These are phyloP conservation scores for Tubosaeta sp. DNA, from an alignment of 768 basidiomycete species.

Conservation along the genomic window DNA sequence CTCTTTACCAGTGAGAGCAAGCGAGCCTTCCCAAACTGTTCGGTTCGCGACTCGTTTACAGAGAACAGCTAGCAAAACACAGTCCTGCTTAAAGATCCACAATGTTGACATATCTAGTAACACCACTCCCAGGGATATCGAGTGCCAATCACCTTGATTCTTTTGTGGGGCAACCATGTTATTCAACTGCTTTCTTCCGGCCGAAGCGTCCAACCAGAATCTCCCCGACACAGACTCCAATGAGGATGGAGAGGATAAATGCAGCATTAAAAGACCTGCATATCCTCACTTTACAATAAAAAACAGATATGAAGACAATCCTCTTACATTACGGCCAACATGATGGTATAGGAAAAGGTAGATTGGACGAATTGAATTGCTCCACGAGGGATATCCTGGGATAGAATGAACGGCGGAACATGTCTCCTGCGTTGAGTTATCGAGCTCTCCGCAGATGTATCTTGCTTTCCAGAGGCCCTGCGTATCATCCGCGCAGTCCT, in stretches of 20 bases:
- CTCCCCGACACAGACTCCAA: slow-evolving; percentile 75
- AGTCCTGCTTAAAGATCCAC: no score
- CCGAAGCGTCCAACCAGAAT: slow-evolving; percentile 59
- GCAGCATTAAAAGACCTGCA: slow-evolving; percentile 80
- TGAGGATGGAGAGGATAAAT: slow-evolving; percentile 67
- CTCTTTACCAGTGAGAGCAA: no score
- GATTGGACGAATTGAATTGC: slow-evolving; percentile 59
- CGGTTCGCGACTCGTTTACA: no score
- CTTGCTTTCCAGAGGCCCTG: slow-evolving; percentile 2
- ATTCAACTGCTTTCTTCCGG: slow-evolving; percentile 4
- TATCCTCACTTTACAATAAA: slow-evolving; percentile 4
- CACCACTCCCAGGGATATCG: not conserved
- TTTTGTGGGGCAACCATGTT: not conserved
- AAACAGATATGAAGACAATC: not conserved
- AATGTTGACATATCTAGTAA: not conserved
- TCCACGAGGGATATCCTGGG: slow-evolving; percentile 71
- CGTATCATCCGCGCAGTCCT: slow-evolving; percentile 11
- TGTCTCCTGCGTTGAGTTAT: slow-evolving; percentile 23
- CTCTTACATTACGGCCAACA: slow-evolving; percentile 78
- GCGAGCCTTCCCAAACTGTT: no score
- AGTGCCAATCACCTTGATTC: not conserved
- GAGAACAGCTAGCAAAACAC: no score
- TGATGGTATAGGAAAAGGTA: slow-evolving; percentile 62
- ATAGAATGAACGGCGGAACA: slow-evolving; percentile 56
- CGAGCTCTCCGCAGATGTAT: not conserved